Evolutionary conservation across 2,329 filamentous ascomycete species (phyloP), one percentile per base, ranked within the genome.

Genomic region (Aspergillus viridinutans): DNA sequence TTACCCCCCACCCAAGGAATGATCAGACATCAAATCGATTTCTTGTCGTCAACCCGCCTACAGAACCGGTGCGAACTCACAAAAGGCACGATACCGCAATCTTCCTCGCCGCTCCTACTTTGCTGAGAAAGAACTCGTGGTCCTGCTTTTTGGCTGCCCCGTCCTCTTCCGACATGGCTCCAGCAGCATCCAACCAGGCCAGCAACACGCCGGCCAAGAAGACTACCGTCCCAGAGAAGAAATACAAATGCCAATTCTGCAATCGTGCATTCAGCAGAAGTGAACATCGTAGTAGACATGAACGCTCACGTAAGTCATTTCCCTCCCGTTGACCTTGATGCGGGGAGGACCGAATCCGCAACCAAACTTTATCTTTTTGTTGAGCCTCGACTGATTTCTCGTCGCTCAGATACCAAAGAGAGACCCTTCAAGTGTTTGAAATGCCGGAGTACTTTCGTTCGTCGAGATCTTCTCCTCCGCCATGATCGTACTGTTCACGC

Each of bases 201-300:
- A 84, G 87, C 71, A 83, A 89, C 73, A 84, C 85, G 68, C 83
- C 88, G 70, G 86, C 90, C 77, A 96, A 95, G 79, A 96, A 95
- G 80, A 82, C 88, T 60, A 79, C 87, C 67, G 88, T 86, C 67
- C 91, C 92, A 56, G 94, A 97, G 81, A 93, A 95, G 82, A 96
- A 97, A 79, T 99, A 99, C 86, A 97, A 97, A 77, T 99, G 94
- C 81, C 92, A 96, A 82, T 97, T 96, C 78, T 97, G 94, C 81
- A 92, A 92, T 79, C 85, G 94, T 76, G 94, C 94, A 63, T 99
- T 99, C 76, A 97, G 92, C 80, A 85, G 94, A 76, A 96, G 92
- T 76, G 94, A 99, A 78, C 94, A 99, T 77, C 86, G 94, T 69
- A 97, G 92, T 78, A 85, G 94, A 77, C 94, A 99, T 78, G 94